phyloP scores from a whole-genome alignment of 306 rosid species.

The Trifolium fragiferum region DNA sequence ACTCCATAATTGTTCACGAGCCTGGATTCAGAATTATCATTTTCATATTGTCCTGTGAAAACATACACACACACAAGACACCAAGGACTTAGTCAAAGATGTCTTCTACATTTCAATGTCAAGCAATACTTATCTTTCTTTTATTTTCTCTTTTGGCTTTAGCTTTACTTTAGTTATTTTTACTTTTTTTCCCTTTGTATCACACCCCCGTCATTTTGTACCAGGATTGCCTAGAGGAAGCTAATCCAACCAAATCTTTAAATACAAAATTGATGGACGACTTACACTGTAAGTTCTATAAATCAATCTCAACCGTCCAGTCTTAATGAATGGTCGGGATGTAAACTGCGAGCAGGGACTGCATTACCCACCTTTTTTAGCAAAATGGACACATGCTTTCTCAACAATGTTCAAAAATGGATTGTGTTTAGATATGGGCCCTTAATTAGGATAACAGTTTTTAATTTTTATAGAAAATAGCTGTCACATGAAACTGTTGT shows the following conservation, averaged over 20 bases:
- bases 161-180: not conserved
- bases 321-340: not conserved
- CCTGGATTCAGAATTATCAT: not conserved
- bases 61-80: not conserved
- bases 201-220: not conserved
- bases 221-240: not conserved
- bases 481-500: too few species aligned
- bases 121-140: not conserved
- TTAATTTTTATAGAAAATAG: too few species aligned
- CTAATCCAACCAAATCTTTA: not conserved
- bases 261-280: not conserved
- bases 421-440: too few species aligned
- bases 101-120: slow-evolving; percentile 9
- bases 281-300: not conserved
- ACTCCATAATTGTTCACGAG: not conserved
- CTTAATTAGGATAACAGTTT: too few species aligned
- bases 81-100: not conserved
- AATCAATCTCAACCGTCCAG: not conserved
- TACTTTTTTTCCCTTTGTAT: not conserved
- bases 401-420: not conserved
- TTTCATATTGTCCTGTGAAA: not conserved
- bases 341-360: not conserved
- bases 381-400: slow-evolving; percentile 15
- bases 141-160: not conserved
- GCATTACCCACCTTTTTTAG: not conserved